Conservation (phyloP, 192 early-diverging fungal species). For the Mortierella alpina region DNA sequence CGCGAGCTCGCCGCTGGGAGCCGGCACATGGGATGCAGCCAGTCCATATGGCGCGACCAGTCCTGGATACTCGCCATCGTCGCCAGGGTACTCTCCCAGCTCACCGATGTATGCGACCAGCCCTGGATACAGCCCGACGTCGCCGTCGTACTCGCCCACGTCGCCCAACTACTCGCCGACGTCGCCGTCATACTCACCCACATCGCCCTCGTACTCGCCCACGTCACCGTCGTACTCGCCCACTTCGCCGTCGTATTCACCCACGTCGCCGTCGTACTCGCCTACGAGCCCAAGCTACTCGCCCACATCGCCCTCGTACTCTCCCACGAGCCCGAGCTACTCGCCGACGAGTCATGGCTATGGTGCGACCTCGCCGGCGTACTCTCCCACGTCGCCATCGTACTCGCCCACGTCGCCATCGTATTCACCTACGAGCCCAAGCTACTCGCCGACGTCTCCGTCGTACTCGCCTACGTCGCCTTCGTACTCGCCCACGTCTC, state of each 20-base stretch:
- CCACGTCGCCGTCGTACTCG: constrained; percentile 81
- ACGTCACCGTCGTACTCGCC: constrained; percentile 80
- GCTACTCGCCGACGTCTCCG: constrained; percentile 82
- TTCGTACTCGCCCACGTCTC: constrained; percentile 55
- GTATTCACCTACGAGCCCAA: constrained; percentile 73
- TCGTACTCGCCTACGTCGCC: constrained; percentile 76
- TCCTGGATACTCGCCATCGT: constrained; percentile 57
- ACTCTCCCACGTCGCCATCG: constrained; percentile 77
- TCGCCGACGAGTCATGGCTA: constrained; percentile 82
- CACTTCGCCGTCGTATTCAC: constrained; percentile 80
- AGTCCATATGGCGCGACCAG: constrained; percentile 52
- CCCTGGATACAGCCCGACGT: constrained; percentile 58
- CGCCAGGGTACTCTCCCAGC: constrained; percentile 65
- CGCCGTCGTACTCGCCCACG: constrained; percentile 78
- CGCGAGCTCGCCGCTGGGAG: constrained; percentile 65
- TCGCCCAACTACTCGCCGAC: constrained; percentile 70
- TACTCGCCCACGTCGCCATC: constrained; percentile 82
- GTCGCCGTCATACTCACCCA: constrained; percentile 76
- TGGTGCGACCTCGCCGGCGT: constrained; percentile 75
- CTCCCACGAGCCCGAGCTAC: constrained; percentile 73
- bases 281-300: constrained; percentile 79
- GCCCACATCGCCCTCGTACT: constrained; percentile 80
- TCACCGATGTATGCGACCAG: constrained; percentile 53
- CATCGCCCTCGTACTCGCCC: constrained; percentile 82
- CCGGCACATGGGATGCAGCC: constrained; percentile 43